Percentiles rank a stretch among this genome's conserved stretches.
Evolutionary conservation across 148 eudicot genomes (phyloP).

Genomic region (Selenicereus undatus): DNA sequence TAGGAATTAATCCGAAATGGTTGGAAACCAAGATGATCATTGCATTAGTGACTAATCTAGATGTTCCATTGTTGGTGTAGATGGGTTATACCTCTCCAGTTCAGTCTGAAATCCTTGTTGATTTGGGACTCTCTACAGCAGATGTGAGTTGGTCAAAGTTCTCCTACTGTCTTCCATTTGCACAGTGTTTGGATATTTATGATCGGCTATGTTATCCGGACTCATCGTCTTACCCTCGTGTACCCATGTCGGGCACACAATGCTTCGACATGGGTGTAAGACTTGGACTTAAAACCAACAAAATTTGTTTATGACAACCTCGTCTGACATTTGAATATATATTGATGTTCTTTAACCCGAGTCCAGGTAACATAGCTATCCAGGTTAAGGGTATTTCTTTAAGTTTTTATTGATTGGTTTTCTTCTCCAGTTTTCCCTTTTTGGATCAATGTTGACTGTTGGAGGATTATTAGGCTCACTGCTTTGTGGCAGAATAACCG

Average conservation of each 20-base stretch:
- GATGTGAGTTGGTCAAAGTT: constrained; percentile 27
- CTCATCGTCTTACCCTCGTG: not conserved
- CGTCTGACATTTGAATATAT: not conserved
- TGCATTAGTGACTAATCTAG: not conserved
- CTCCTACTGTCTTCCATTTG: not conserved
- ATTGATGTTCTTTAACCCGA: not conserved
- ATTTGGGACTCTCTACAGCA: constrained; percentile 40
- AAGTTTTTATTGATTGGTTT: not conserved
- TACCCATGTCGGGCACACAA: not conserved
- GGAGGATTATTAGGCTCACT: constrained; percentile 57
- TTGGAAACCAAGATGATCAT: not conserved
- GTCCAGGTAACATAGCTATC: constrained; percentile 3
- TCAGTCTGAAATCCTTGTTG: constrained; percentile 27
- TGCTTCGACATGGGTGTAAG: not conserved
- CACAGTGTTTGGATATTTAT: not conserved
- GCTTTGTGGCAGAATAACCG: constrained; percentile 48
- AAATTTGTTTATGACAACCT: not conserved
- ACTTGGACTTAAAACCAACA: not conserved
- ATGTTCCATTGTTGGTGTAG: constrained; percentile 18
- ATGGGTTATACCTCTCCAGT: constrained; percentile 39
- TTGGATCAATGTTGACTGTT: constrained; percentile 41
- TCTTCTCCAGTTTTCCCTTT: constrained; percentile 33
- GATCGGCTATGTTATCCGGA: not conserved
- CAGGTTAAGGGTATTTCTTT: not conserved
- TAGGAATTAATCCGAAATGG: not conserved